Conservation (phyloP, 1,284 basidiomycete genomes). For the Ustilago trichophora region DNA sequence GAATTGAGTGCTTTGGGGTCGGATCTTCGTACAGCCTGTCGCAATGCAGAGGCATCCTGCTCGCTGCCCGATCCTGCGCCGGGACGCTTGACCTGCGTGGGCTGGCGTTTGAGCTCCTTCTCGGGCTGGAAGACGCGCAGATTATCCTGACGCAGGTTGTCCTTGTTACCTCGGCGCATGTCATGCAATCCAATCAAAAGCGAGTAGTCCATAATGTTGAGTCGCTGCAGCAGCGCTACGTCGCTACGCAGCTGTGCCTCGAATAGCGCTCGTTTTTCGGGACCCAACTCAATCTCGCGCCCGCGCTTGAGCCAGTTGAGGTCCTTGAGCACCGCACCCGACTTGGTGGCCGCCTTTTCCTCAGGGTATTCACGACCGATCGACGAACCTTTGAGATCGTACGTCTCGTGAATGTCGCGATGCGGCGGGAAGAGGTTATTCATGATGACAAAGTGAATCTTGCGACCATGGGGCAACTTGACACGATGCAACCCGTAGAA, state of each 20-base stretch:
- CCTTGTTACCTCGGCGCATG: conserved; percentile 86
- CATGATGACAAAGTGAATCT: conserved; percentile 99
- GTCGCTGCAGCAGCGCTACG: conserved; percentile 80
- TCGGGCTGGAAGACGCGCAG: conserved; percentile 87
- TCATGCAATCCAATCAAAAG: conserved; percentile 93
- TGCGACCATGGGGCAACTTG: conserved; percentile 88
- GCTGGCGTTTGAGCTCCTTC: conserved; percentile 52
- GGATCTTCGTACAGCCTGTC: conserved; percentile 77
- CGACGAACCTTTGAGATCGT: conserved; percentile 93
- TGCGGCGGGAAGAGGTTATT: conserved; percentile 99
- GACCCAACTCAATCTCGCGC: conserved; percentile 84
- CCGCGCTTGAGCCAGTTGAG: conserved; percentile 90
- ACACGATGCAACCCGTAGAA: conserved; percentile 98
- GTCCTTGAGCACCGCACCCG: conserved; percentile 90
- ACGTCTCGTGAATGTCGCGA: conserved; percentile 96
- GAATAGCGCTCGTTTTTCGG: conserved; percentile 88
- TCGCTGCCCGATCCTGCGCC: conserved; percentile 34
- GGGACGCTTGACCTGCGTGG: conserved; percentile 38
- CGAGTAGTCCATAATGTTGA: conserved; percentile 96
- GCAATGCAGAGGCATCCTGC: conserved; percentile 72
- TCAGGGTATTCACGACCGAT: conserved; percentile 88
- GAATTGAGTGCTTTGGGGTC: conserved; percentile 79
- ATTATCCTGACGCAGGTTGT: conserved; percentile 87
- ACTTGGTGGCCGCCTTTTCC: conserved; percentile 80
- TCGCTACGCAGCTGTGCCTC: conserved; percentile 89